phyloP scores from a whole-genome alignment of 2,329 filamentous ascomycete species.

The Aureobasidium melanogenum region DNA sequence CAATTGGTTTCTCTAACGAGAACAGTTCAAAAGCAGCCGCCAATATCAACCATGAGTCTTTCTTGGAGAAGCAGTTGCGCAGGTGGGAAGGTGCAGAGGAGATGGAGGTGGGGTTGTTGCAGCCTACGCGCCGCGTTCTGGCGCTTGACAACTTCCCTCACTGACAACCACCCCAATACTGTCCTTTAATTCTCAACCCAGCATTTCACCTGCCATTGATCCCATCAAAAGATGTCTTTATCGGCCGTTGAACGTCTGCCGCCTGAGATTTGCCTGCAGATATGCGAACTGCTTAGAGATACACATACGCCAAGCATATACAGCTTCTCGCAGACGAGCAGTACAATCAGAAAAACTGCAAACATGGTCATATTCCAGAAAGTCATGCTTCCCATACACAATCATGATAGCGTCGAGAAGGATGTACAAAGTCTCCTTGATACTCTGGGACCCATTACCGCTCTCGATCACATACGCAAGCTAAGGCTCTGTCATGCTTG shows the following conservation, averaged over 20 bases:
- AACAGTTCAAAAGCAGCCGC: no score
- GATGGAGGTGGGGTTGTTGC: background rate
- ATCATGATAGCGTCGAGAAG: background rate
- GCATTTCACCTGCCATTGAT: background rate
- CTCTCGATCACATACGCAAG: background rate
- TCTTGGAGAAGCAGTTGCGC: no score
- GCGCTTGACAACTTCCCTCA: background rate
- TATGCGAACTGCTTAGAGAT: background rate
- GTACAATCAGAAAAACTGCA: background rate
- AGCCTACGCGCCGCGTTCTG: background rate
- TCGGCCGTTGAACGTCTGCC: background rate
- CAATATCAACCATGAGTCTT: no score
- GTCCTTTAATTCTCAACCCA: no score
- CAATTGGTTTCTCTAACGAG: no score
- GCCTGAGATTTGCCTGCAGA: background rate
- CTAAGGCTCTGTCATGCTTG: background rate
- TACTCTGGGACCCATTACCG: background rate
- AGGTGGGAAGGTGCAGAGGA: no score
- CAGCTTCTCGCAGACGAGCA: background rate
- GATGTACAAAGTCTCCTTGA: background rate
- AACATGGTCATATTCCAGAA: background rate
- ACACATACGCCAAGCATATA: background rate
- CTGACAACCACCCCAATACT: background rate
- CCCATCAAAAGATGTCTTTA: background rate
- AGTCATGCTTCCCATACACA: background rate